Conservation (phyloP, 2,329 filamentous ascomycete species). For the Grosmannia serpens region DNA sequence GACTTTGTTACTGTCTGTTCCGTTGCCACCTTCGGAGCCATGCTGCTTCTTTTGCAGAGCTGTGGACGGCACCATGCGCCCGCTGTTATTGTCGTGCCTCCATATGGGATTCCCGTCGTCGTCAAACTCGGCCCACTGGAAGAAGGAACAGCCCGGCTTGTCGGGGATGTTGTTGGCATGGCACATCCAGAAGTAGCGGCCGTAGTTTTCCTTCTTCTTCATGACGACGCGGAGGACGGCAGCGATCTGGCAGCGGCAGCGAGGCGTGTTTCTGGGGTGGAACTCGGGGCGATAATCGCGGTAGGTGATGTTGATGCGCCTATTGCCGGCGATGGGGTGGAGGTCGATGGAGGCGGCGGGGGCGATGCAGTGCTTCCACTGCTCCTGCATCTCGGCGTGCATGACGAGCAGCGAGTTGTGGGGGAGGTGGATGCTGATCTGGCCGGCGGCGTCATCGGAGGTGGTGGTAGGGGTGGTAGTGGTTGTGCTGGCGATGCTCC, state of each 20-base stretch:
- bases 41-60: background rate
- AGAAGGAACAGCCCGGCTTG: constrained; percentile 61
- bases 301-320: constrained; percentile 89
- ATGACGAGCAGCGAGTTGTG: constrained; percentile 91
- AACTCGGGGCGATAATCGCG: constrained; percentile 69
- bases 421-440: constrained; percentile 85
- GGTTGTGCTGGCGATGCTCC: constrained; percentile 13
- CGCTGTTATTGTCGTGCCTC: constrained; percentile 14
- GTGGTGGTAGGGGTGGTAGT: constrained; percentile 18
- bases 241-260: constrained; percentile 63
- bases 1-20: background rate
- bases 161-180: constrained; percentile 62
- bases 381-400: constrained; percentile 97
- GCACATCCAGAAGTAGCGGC: constrained; percentile 87
- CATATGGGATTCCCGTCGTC: constrained; percentile 73
- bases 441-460: constrained; percentile 57
- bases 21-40: background rate
- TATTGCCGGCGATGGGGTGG: constrained; percentile 69
- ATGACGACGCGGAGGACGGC: constrained; percentile 66
- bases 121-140: constrained; percentile 78
- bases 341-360: constrained; percentile 68
- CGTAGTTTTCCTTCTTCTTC: constrained; percentile 62
- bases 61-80: background rate
- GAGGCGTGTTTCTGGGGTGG: constrained; percentile 67
- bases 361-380: constrained; percentile 84